Evolutionary conservation across 495 filamentous ascomycete genomes (phyloP).

Genomic region (Aspergillus ostianus): DNA sequence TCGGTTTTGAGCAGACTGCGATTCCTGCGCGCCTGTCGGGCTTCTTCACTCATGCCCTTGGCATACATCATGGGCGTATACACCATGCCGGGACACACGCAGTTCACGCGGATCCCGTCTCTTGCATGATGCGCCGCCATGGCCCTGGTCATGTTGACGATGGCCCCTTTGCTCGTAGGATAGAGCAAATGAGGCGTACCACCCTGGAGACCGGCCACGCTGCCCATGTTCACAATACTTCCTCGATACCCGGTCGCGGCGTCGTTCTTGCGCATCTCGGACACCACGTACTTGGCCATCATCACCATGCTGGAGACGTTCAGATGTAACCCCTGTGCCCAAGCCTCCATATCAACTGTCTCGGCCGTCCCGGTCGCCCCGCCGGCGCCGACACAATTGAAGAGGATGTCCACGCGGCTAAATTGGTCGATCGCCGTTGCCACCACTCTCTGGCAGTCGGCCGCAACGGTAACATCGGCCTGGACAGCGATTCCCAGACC

Average conservation of each 20-base stretch:
- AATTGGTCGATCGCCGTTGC: slow-evolving; percentile 36
- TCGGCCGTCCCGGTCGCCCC: slow-evolving; percentile 53
- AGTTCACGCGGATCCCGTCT: slow-evolving; percentile 57
- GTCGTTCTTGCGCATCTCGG: slow-evolving; percentile 50
- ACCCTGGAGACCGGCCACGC: slow-evolving; percentile 54
- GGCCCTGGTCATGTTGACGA: slow-evolving; percentile 57
- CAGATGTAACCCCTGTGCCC: slow-evolving; percentile 51
- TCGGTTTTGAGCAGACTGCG: slow-evolving; percentile 54
- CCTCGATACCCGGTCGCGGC: slow-evolving; percentile 28
- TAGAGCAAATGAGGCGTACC: slow-evolving; percentile 60
- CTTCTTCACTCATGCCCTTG: slow-evolving; percentile 49
- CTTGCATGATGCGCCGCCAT: slow-evolving; percentile 57
- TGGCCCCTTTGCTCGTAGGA: slow-evolving; percentile 59
- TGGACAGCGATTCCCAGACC: slow-evolving; percentile 36
- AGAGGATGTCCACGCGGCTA: slow-evolving; percentile 52
- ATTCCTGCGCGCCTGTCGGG: slow-evolving; percentile 42
- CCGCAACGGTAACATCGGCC: slow-evolving; percentile 49
- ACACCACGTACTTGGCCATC: slow-evolving; percentile 55
- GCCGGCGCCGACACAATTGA: slow-evolving; percentile 57
- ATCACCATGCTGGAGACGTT: slow-evolving; percentile 61
- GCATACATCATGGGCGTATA: slow-evolving; percentile 61
- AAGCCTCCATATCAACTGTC: slow-evolving; percentile 53
- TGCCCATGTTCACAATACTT: slow-evolving; percentile 57
- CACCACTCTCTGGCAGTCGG: slow-evolving; percentile 45
- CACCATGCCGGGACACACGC: slow-evolving; percentile 60